Percentiles rank a stretch among this genome's conserved stretches.
Evolutionary conservation across 2,329 filamentous ascomycete genomes (phyloP).

Genomic region (Periconia digitata): DNA sequence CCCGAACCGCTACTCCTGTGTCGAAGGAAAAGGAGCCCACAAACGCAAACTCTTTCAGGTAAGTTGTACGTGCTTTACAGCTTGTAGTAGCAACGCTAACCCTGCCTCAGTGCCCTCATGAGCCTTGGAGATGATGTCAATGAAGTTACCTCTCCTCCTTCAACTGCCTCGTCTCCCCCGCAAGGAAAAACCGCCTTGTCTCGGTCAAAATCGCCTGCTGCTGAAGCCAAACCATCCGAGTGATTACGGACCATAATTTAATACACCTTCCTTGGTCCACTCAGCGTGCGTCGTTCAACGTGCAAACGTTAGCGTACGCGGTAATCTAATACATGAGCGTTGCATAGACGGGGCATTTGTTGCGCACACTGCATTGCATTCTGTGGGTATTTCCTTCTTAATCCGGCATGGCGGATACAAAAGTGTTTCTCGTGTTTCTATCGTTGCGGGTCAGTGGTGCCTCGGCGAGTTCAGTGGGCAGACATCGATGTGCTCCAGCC

Average conservation of each 20-base stretch:
- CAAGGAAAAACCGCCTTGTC: constrained; percentile 55
- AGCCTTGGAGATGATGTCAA: constrained; percentile 59
- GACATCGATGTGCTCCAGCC: constrained; percentile 9
- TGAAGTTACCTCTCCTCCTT: constrained; percentile 65
- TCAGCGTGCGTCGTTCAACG: constrained; percentile 38
- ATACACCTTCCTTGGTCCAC: constrained; percentile 24
- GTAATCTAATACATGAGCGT: constrained; percentile 42
- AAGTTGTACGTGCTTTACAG: constrained; percentile 44
- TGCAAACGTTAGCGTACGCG: constrained; percentile 39
- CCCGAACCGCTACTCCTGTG: constrained; percentile 80
- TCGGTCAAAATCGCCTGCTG: constrained; percentile 22
- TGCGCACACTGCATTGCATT: constrained; percentile 44
- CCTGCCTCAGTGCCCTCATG: constrained; percentile 52
- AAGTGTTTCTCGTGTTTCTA: constrained; percentile 30
- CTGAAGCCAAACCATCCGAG: constrained; percentile 37
- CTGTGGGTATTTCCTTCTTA: constrained; percentile 28
- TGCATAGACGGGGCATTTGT: constrained; percentile 45
- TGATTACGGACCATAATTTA: constrained; percentile 40
- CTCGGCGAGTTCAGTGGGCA: constrained; percentile 15
- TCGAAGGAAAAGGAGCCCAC: constrained; percentile 66
- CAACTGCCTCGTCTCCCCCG: constrained; percentile 66
- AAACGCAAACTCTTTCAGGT: constrained; percentile 93
- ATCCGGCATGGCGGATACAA: constrained; percentile 19
- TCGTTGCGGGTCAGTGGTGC: constrained; percentile 15
- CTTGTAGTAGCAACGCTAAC: constrained; percentile 16